These are phyloP conservation scores for Thuja plicata DNA, from an alignment of 83 land plant genomes.

Conservation along the genomic window DNA sequence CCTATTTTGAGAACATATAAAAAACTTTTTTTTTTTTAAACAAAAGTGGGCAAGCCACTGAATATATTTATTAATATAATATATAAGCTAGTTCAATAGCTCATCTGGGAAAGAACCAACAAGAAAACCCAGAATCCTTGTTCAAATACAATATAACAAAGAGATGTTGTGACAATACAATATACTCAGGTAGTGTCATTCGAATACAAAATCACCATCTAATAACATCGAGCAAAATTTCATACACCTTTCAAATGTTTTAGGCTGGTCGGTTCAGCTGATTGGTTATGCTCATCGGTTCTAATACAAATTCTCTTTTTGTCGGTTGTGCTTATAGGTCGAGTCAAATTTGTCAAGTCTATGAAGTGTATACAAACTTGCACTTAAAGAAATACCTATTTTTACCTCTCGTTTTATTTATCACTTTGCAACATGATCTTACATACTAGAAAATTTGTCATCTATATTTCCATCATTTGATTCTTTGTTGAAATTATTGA, in stretches of 20 bases:
- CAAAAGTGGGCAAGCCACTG: not conserved
- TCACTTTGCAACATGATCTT: conserved; percentile 12
- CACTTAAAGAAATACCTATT: not conserved
- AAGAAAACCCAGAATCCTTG: too few species aligned
- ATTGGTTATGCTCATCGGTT: too few species aligned
- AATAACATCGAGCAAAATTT: too few species aligned
- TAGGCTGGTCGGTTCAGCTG: too few species aligned
- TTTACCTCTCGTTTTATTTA: not conserved
- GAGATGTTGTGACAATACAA: too few species aligned
- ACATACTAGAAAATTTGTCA: conserved; percentile 8
- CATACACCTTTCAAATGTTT: too few species aligned
- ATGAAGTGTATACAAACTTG: not conserved
- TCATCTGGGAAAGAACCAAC: too few species aligned
- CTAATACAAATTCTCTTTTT: too few species aligned
- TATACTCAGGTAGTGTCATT: too few species aligned
- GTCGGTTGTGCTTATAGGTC: not conserved
- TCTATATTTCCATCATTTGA: conserved; percentile 22
- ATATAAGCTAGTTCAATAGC: not conserved
- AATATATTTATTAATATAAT: not conserved
- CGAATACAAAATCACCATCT: too few species aligned
- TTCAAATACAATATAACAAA: too few species aligned
- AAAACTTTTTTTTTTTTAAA: too few species aligned
- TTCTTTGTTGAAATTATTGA: conserved; percentile 37
- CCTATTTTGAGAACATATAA: not conserved
- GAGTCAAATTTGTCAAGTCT: not conserved